Evolutionary conservation across 2,329 filamentous ascomycete species (phyloP).

Genomic region (Aspergillus clavatus): DNA sequence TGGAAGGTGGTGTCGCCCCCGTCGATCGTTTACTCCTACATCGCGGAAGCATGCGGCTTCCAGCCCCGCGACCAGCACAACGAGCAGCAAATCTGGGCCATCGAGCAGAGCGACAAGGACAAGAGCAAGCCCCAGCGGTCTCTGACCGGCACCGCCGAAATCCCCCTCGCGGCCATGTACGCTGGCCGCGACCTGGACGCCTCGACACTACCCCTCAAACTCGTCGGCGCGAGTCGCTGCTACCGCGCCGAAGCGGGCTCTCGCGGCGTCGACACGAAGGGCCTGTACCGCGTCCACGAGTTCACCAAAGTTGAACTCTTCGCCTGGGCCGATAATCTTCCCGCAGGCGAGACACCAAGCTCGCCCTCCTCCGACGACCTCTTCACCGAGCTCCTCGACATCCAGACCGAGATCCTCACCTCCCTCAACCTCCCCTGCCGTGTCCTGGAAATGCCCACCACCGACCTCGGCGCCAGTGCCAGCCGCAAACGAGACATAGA

Average conservation of each 20-base stretch:
- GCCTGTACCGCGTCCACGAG: constrained; percentile 93
- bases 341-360: constrained; percentile 27
- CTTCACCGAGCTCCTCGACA: constrained; percentile 79
- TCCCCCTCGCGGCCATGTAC: constrained; percentile 86
- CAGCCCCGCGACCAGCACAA: constrained; percentile 84
- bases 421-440: constrained; percentile 78
- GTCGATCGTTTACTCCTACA: constrained; percentile 85
- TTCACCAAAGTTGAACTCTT: constrained; percentile 99
- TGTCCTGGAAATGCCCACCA: constrained; percentile 84
- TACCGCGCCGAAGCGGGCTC: constrained; percentile 94
- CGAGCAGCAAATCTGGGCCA: constrained; percentile 85
- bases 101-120: constrained; percentile 64
- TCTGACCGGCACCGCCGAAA: constrained; percentile 87
- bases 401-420: constrained; percentile 78
- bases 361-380: constrained; percentile 41
- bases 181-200: constrained; percentile 65
- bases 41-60: constrained; percentile 87
- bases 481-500: constrained; percentile 88
- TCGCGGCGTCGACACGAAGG: constrained; percentile 84
- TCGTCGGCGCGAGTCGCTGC: constrained; percentile 82
- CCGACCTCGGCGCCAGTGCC: constrained; percentile 85
- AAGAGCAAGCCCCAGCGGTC: constrained; percentile 64
- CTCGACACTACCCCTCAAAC: constrained; percentile 66
- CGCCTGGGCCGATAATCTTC: constrained; percentile 69
- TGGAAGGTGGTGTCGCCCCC: constrained; percentile 82